phyloP scores from a whole-genome alignment of 345 rosid genomes.

The Nephelium lappaceum region DNA sequence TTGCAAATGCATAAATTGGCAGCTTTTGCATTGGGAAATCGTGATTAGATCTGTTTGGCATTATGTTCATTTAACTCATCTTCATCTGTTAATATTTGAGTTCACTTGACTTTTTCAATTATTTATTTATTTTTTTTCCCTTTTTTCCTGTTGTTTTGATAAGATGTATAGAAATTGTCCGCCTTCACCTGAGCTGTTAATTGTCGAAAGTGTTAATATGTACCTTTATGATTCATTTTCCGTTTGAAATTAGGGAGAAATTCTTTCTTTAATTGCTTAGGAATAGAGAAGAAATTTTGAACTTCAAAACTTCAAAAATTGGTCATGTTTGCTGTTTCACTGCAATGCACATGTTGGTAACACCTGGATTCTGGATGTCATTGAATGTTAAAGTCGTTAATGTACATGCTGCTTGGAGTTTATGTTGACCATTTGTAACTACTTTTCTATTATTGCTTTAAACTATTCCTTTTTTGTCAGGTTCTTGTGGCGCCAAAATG shows the following conservation, averaged over 20 bases:
- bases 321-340: slow-evolving; percentile 5
- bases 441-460: background rate
- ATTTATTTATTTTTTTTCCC: no score
- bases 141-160: background rate
- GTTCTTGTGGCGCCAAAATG: slow-evolving; percentile 80
- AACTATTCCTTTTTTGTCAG: slow-evolving; percentile 35
- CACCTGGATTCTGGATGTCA: slow-evolving; percentile 1
- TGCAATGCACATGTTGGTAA: background rate
- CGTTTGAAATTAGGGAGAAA: background rate
- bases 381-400: background rate
- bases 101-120: background rate
- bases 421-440: background rate
- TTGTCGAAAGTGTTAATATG: background rate
- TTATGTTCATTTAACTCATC: background rate
- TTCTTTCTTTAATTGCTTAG: background rate
- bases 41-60: background rate
- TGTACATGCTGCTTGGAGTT: background rate
- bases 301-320: background rate
- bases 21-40: background rate
- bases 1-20: background rate
- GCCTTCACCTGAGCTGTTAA: background rate
- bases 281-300: background rate
- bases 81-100: background rate
- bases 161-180: background rate
- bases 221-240: background rate